These are phyloP conservation scores for Trichoderma oligosporum DNA, from an alignment of 2,329 filamentous ascomycete genomes.

Conservation along the genomic window DNA sequence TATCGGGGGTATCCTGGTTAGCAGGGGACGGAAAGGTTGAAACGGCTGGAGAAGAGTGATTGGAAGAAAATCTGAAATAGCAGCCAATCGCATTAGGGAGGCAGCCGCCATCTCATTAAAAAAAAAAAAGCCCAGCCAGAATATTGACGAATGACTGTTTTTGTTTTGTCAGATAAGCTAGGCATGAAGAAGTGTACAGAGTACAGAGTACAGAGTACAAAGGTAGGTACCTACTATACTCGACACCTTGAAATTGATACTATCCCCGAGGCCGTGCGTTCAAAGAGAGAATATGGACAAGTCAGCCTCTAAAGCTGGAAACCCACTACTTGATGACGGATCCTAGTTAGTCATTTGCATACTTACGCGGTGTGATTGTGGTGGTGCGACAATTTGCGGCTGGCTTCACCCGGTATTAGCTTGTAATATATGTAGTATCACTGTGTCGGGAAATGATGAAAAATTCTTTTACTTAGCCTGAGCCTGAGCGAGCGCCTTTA, in stretches of 20 bases:
- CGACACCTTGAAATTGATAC: no score
- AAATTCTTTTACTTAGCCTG: background rate
- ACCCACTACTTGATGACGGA: conserved; percentile 3
- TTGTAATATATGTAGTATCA: background rate
- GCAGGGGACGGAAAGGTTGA: conserved; percentile 14
- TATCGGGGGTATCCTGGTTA: conserved; percentile 14
- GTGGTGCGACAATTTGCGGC: conserved; percentile 18
- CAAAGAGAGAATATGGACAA: conserved; percentile 3
- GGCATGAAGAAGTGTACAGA: no score
- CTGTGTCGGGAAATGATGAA: conserved; percentile 11
- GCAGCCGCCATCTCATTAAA: conserved; percentile 8
- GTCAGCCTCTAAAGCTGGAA: conserved; percentile 1
- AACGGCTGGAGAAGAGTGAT: conserved; percentile 6
- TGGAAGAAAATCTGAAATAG: conserved; percentile 15
- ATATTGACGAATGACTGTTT: conserved; percentile 13
- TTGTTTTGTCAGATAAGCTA: background rate
- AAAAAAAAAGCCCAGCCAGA: background rate
- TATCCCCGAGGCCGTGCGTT: background rate
- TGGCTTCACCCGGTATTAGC: conserved; percentile 10
- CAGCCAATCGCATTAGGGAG: conserved; percentile 9
- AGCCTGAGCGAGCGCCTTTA: no score
- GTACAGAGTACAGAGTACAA: no score
- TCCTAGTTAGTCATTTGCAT: background rate
- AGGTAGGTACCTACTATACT: no score
- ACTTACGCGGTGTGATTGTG: conserved; percentile 16